Evolutionary conservation across 139 green algal species (phyloP).

Genomic region (Astrephomene gubernaculifera): DNA sequence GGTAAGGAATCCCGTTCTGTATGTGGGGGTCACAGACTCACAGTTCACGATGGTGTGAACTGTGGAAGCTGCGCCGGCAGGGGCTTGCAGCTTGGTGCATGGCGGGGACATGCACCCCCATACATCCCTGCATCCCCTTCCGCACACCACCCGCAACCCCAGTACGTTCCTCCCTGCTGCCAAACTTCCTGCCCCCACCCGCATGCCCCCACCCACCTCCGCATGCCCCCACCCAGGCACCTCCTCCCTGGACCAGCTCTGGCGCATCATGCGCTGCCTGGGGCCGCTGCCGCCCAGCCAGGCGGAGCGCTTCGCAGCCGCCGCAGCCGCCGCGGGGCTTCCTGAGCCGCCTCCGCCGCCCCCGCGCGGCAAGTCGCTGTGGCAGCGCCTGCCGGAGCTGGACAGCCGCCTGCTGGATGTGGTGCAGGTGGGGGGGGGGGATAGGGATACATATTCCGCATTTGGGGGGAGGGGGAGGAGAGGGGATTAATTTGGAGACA

Average conservation of each 20-base stretch:
- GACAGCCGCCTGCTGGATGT: constrained; percentile 19
- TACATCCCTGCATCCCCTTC: too few species aligned
- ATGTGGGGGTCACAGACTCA: too few species aligned
- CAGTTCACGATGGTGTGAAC: too few species aligned
- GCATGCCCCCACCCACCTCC: background rate
- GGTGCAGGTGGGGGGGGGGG: constrained; percentile 1
- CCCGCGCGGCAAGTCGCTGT: constrained; percentile 40
- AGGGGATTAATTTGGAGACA: too few species aligned
- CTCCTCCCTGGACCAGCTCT: constrained; percentile 82
- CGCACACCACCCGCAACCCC: too few species aligned
- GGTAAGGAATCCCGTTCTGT: too few species aligned
- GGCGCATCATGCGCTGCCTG: constrained; percentile 68
- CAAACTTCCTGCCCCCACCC: too few species aligned
- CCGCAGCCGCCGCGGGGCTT: constrained; percentile 20
- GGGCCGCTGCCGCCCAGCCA: constrained; percentile 58
- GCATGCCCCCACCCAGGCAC: constrained; percentile 31
- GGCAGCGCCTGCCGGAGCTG: constrained; percentile 41
- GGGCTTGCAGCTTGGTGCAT: too few species aligned
- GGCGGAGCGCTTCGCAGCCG: constrained; percentile 46
- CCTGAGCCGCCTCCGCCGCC: constrained; percentile 34
- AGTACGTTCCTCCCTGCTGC: too few species aligned
- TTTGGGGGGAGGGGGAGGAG: too few species aligned
- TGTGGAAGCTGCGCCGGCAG: too few species aligned
- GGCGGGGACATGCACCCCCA: too few species aligned
- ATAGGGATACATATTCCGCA: background rate